Evolutionary conservation across 2,329 filamentous ascomycete species (phyloP), one percentile per base, ranked within the genome.

Genomic region (Xylariaceae sp.): DNA sequence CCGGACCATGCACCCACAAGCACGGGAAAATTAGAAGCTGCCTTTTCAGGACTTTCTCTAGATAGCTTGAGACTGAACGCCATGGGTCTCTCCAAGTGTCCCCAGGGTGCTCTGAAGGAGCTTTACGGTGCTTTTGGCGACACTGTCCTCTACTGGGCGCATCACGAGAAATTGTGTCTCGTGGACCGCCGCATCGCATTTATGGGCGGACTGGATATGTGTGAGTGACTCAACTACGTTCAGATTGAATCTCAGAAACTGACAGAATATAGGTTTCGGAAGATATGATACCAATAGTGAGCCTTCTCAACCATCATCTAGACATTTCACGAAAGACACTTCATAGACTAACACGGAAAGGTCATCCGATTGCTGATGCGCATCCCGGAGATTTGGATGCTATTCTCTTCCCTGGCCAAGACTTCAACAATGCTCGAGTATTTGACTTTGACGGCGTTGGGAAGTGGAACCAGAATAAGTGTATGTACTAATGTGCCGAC

Each of bases 191-290:
- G 76, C 10, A 75, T 85, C 48, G 90, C 86, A 2, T 96, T 96
- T 65, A 96, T 96, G 90, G 90, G 90, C 43, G 91, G 90, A 17
- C 73, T 96, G 1, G 90, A 96, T 68, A 75, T 95, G 61, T 96
- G 81, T 79, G 70, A 52, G 74, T 57, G 6, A 5, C 7, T n/a
- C 17, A 11, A 22, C 15, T 22, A 11, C 19, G 1, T 19, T 33
- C 44, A 6, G 3, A 40, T 31, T 6, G 30, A 18, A 7, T 7
- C 22, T 5, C 39, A 1, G 15, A n/a, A 7, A 40, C 65, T 70
- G 52, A 70, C 47, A 9, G 5, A 1, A n/a, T 3, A 35, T 33
- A 78, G 76, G 83, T 65, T 96, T 90, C 61, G 90, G 90, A 33
- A 80, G 90, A 63, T 96, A 88, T 81, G 90, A 96, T 61, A 95